Percentiles rank a stretch among this genome's conserved stretches.
Evolutionary conservation across 2,329 filamentous ascomycete genomes (phyloP).

Genomic region (Ascosphaera acerosa): DNA sequence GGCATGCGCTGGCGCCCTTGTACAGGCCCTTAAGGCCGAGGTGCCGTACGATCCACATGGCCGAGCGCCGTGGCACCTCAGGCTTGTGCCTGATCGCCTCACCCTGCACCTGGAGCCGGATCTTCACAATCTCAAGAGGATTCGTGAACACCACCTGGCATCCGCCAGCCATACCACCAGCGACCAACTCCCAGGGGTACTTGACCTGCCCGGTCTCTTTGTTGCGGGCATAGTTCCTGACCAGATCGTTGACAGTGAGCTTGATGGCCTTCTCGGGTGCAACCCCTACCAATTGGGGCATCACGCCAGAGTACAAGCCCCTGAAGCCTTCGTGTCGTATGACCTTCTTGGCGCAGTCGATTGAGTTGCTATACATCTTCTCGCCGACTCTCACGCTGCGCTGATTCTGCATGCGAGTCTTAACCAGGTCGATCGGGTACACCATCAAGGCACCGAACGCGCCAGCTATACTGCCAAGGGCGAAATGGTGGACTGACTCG

Average conservation of each 20-base stretch:
- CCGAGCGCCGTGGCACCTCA: slow-evolving; percentile 65
- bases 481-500: slow-evolving; percentile 75
- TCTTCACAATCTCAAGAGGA: slow-evolving; percentile 97
- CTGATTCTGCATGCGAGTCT: slow-evolving; percentile 97
- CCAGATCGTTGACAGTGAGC: slow-evolving; percentile 89
- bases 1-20: slow-evolving; percentile 84
- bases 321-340: slow-evolving; percentile 72
- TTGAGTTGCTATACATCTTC: slow-evolving; percentile 82
- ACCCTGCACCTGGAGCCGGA: slow-evolving; percentile 88
- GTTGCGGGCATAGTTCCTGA: slow-evolving; percentile 49
- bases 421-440: slow-evolving; percentile 94
- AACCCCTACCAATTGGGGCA: slow-evolving; percentile 88
- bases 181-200: slow-evolving; percentile 47
- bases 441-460: slow-evolving; percentile 99
- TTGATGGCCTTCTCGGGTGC: slow-evolving; percentile 99
- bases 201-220: slow-evolving; percentile 48
- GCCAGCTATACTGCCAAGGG: slow-evolving; percentile 66
- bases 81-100: slow-evolving; percentile 64
- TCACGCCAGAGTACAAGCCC: slow-evolving; percentile 79
- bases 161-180: slow-evolving; percentile 69
- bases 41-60: slow-evolving; percentile 94
- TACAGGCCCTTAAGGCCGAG: slow-evolving; percentile 84
- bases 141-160: slow-evolving; percentile 98
- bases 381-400: slow-evolving; percentile 59
- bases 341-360: slow-evolving; percentile 87